Conservation (phyloP, 2,329 filamentous ascomycete species). For the Capronia epimyces region DNA sequence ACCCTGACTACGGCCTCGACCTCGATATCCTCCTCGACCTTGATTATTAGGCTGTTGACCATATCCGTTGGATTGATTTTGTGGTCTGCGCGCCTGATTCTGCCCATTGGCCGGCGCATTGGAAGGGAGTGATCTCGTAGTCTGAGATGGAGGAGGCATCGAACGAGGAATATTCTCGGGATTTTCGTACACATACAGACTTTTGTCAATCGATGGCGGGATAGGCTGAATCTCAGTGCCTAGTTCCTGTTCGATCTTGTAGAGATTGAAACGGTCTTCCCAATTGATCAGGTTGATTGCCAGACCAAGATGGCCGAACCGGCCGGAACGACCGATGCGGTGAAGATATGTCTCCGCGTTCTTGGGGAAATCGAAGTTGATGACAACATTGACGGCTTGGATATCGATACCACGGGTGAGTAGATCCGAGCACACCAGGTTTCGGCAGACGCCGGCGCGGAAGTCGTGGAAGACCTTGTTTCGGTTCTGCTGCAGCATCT, state of each 20-base stretch:
- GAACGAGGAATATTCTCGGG: conserved; percentile 92
- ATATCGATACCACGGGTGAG: conserved; percentile 99
- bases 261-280: conserved; percentile 98
- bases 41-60: conserved; percentile 34
- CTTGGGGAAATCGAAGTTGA: conserved; percentile 99
- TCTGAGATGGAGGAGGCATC: conserved; percentile 36
- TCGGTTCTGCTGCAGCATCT: conserved; percentile 93
- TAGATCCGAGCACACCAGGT: conserved; percentile 94
- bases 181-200: conserved; percentile 94
- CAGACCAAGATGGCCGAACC: conserved; percentile 92
- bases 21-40: conserved; percentile 37
- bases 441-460: conserved; percentile 94
- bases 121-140: conserved; percentile 19
- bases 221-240: conserved; percentile 98
- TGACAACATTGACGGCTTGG: conserved; percentile 97
- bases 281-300: conserved; percentile 99
- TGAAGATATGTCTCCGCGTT: conserved; percentile 98
- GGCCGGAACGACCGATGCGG: conserved; percentile 93
- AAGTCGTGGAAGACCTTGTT: conserved; percentile 99
- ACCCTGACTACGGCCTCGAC: conserved; percentile 41
- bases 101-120: conserved; percentile 12
- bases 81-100: conserved; percentile 16
- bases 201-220: conserved; percentile 90
- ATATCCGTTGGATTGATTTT: conserved; percentile 24
- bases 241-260: conserved; percentile 95